Conservation (phyloP, 2,329 filamentous ascomycete genomes). For the Xylaria sp. region DNA sequence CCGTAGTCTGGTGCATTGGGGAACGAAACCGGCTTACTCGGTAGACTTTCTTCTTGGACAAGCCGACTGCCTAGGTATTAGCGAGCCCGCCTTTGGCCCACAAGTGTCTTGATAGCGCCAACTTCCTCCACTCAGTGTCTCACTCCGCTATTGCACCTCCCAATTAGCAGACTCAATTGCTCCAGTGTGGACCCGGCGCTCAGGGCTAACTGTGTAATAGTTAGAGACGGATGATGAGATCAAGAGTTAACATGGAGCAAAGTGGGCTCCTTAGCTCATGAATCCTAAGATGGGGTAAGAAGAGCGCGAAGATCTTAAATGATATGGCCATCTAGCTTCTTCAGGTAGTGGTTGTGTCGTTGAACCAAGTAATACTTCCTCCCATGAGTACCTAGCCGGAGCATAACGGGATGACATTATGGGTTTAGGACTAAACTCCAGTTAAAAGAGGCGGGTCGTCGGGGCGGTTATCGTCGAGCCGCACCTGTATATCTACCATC, state of each 20-base stretch:
- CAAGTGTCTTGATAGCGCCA: conserved; percentile 26
- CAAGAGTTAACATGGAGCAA: conserved; percentile 13
- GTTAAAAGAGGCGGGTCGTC: background rate
- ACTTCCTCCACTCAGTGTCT: conserved; percentile 31
- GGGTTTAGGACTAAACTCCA: background rate
- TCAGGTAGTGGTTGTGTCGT: conserved; percentile 20
- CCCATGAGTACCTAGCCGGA: background rate
- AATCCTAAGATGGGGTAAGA: conserved; percentile 11
- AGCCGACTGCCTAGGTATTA: conserved; percentile 13
- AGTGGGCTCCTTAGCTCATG: conserved; percentile 11
- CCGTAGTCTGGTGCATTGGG: conserved; percentile 10
- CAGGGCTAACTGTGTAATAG: conserved; percentile 15
- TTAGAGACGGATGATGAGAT: conserved; percentile 18
- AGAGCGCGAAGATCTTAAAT: conserved; percentile 10
- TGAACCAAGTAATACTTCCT: background rate
- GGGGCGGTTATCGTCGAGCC: background rate
- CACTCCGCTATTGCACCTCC: conserved; percentile 6
- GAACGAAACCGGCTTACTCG: conserved; percentile 21
- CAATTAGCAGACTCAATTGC: conserved; percentile 27
- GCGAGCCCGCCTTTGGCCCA: conserved; percentile 23
- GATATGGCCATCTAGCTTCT: conserved; percentile 26
- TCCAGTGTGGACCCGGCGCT: conserved; percentile 23
- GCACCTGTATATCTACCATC: conserved; percentile 15
- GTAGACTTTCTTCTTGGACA: conserved; percentile 17
- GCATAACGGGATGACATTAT: conserved; percentile 4